Conservation (phyloP, 257 asterid genomes). For the Ocimum tenuiflorum region DNA sequence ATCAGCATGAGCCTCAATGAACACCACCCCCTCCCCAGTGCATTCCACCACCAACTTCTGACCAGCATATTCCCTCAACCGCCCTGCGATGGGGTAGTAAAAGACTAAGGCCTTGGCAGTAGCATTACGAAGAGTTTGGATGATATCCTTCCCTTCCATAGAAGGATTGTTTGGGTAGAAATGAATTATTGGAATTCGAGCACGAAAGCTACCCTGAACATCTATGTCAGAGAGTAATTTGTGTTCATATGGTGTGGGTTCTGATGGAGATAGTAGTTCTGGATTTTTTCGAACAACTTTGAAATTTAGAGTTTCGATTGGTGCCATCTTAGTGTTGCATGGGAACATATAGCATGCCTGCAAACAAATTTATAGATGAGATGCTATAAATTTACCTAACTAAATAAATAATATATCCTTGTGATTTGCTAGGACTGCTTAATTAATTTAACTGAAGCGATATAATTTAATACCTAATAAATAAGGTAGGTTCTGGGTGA, state of each 20-base stretch:
- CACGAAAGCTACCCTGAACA: not conserved
- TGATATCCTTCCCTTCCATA: not conserved
- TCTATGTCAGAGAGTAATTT: not conserved
- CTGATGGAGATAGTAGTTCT: slow-evolving; percentile 9
- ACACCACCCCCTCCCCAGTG: not conserved
- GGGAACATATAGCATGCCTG: no score
- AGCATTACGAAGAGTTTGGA: not conserved
- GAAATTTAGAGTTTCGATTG: slow-evolving; percentile 27
- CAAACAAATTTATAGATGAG: no score
- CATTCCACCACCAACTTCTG: not conserved
- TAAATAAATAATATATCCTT: no score
- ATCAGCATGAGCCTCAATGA: not conserved
- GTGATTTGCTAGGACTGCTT: no score
- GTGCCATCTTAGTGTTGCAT: slow-evolving; percentile 17
- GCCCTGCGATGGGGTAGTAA: slow-evolving; percentile 19
- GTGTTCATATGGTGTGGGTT: slow-evolving; percentile 24
- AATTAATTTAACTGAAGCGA: no score
- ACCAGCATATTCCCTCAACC: not conserved
- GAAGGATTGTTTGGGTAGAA: not conserved
- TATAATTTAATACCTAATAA: no score
- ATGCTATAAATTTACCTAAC: no score
- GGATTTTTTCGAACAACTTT: slow-evolving; percentile 35
- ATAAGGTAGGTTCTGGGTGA: no score
- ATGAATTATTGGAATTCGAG: not conserved
- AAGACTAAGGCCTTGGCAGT: not conserved